Evolutionary conservation across 305 asterid genomes (phyloP).

Genomic region (Andrographis paniculata): DNA sequence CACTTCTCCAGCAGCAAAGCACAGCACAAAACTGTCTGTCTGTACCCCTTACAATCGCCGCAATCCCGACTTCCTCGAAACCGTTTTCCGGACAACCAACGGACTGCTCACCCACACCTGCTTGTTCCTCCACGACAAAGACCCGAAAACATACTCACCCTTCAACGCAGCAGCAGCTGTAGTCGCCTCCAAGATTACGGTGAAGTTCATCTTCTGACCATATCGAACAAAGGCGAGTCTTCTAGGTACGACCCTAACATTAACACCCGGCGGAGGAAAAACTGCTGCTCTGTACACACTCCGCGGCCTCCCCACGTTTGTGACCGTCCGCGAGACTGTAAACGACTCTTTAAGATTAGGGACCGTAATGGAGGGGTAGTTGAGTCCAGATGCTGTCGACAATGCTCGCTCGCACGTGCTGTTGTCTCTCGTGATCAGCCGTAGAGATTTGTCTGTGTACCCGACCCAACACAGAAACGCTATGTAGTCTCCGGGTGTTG

Average conservation of each 20-base stretch:
- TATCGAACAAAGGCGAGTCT: conserved; percentile 39
- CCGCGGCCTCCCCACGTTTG: conserved; percentile 59
- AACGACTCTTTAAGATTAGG: conserved; percentile 41
- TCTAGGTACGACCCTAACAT: conserved; percentile 55
- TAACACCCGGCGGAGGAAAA: conserved; percentile 54
- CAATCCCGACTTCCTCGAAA: no score
- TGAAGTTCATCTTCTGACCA: conserved; percentile 61
- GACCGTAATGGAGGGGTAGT: conserved; percentile 73
- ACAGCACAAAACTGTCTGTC: no score
- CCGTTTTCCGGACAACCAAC: conserved; percentile 55
- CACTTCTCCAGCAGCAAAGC: no score
- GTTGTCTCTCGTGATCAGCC: conserved; percentile 67
- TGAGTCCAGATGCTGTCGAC: conserved; percentile 49
- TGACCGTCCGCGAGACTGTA: conserved; percentile 57
- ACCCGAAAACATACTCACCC: conserved; percentile 67
- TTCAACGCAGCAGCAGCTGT: conserved; percentile 48
- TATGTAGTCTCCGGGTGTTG: conserved; percentile 56
- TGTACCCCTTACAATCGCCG: no score
- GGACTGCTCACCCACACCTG: conserved; percentile 55
- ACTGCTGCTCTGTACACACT: conserved; percentile 52
- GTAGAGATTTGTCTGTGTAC: conserved; percentile 52
- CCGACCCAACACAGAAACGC: conserved; percentile 84
- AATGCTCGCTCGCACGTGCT: conserved; percentile 48
- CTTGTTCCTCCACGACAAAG: conserved; percentile 70
- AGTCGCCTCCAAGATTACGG: conserved; percentile 53